Evolutionary conservation across 2,329 filamentous ascomycete species (phyloP), one percentile per base, ranked within the genome.

Genomic region (Penicillium sp.): DNA sequence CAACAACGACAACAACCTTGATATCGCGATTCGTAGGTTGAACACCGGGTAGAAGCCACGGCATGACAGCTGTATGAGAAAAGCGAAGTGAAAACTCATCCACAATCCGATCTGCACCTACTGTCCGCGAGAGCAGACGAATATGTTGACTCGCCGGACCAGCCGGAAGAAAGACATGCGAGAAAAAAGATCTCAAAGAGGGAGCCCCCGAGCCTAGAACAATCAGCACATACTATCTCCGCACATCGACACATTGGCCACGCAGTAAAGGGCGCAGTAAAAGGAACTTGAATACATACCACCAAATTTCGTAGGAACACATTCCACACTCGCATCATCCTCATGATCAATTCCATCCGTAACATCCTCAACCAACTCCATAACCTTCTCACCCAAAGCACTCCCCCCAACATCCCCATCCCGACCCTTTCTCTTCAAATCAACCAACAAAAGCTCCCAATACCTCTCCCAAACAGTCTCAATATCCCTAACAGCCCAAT

Each of bases 1-100:
- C 78, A 42, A 75, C 77, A 2, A 86, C 77, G 3, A 85, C 66
- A 0, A 79, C 75, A 5, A 83, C 75, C 56, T 83, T 79, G 6
- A 86, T 81, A 24, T 79, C 75, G 50, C 79, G 77, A 48, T 79
- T 75, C 4, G 83, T 85, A 0, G 83, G 77, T 14, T 77, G 72
- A 0, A 86, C 75, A 10, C 75, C 76, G 0, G 83, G 83, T 3
- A 86, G 69, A 18, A 85, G 74, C 83, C 83, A 86, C 0, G 78
- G 76, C 42, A 86, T 78, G 19, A 77, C 72, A 28, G 76, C 73
- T 1, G 79, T 81, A 65, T 86, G 83, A 39, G 76, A 78, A 68
- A 85, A 84, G 0, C 77, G 72, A 33, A 85, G 69, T 55, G 79
- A 73, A 11, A 86, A 71, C 65, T 86, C 83, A 64, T 86, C 83